Percentiles rank a stretch among this genome's conserved stretches.
phyloP scores from a whole-genome alignment of 2,329 filamentous ascomycete genomes.

The Dryadomyces sulphureus region DNA sequence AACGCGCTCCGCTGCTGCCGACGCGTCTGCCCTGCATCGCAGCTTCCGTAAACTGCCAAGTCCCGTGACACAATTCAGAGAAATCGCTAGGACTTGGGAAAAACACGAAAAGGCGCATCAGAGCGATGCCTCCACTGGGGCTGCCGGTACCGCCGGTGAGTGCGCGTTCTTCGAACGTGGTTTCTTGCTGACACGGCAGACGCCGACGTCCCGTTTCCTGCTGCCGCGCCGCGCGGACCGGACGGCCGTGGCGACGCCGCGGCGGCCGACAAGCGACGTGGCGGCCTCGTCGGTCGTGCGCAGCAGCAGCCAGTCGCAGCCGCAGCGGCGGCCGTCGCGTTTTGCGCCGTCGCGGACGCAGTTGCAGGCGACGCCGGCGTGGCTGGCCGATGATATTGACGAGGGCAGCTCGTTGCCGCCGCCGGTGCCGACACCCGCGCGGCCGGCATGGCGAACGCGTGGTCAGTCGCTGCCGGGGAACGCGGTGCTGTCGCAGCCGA shows the following conservation, averaged over 20 bases:
- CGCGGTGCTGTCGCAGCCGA: no score
- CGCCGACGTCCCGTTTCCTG: conserved; percentile 3
- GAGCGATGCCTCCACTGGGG: neutral
- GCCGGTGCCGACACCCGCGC: neutral
- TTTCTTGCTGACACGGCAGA: neutral
- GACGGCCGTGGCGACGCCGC: neutral
- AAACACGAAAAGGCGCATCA: no score
- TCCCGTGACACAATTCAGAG: no score
- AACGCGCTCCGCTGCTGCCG: neutral
- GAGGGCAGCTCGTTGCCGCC: conserved; percentile 6
- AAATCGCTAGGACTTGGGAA: no score
- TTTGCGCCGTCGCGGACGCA: conserved; percentile 5
- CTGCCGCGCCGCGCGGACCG: neutral
- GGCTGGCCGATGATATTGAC: conserved; percentile 6
- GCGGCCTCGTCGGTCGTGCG: neutral
- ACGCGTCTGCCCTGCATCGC: neutral
- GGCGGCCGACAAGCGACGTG: neutral
- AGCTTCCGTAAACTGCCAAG: no score
- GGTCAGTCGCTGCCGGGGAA: neutral
- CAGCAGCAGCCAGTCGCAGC: conserved; percentile 2
- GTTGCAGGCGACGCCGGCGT: neutral
- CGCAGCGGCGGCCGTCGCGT: conserved; percentile 2
- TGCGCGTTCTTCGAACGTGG: neutral
- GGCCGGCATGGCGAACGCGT: neutral
- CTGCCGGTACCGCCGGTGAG: neutral